Percentiles rank a stretch among this genome's conserved stretches.
These are phyloP conservation scores for Cryptosporidium bovis DNA, from an alignment of 169 alveolate genomes.

Conservation along the genomic window DNA sequence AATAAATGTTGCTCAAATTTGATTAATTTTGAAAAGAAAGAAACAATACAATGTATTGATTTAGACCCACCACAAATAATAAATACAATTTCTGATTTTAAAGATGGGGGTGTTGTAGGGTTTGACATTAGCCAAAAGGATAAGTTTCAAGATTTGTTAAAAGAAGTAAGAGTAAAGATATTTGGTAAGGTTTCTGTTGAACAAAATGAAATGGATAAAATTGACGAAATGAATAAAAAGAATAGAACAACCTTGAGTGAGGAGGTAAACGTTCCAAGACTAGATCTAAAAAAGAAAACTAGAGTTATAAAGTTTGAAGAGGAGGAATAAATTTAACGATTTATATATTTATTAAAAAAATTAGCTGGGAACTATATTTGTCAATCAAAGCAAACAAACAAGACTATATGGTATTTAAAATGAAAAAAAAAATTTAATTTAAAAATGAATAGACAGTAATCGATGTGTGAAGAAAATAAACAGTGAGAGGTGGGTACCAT, in stretches of 20 bases:
- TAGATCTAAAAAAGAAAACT: neutral
- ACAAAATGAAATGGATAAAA: neutral
- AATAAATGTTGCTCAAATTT: conserved; percentile 49
- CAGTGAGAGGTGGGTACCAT: too few relatives aligned
- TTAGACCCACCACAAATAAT: conserved; percentile 71
- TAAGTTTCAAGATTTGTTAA: conserved; percentile 12
- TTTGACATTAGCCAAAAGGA: conserved; percentile 34
- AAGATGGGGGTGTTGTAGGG: neutral
- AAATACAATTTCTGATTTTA: conserved; percentile 4
- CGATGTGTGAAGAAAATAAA: too few relatives aligned
- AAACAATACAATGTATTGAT: conserved; percentile 43
- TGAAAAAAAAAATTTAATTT: too few relatives aligned
- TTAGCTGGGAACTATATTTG: too few relatives aligned
- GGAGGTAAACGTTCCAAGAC: neutral
- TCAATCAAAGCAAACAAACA: too few relatives aligned
- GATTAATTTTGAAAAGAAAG: conserved; percentile 8
- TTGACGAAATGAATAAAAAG: neutral
- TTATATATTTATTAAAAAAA: too few relatives aligned
- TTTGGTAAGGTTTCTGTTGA: conserved; percentile 6
- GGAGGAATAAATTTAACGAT: neutral
- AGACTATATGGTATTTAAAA: too few relatives aligned
- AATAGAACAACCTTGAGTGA: neutral
- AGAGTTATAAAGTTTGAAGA: conserved; percentile 54
- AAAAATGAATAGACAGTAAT: too few relatives aligned
- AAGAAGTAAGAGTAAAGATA: conserved; percentile 21